Percentiles rank a stretch among this genome's conserved stretches.
These are phyloP conservation scores for Metschnikowia proteae DNA, from an alignment of 805 yeast species.

Conservation along the genomic window DNA sequence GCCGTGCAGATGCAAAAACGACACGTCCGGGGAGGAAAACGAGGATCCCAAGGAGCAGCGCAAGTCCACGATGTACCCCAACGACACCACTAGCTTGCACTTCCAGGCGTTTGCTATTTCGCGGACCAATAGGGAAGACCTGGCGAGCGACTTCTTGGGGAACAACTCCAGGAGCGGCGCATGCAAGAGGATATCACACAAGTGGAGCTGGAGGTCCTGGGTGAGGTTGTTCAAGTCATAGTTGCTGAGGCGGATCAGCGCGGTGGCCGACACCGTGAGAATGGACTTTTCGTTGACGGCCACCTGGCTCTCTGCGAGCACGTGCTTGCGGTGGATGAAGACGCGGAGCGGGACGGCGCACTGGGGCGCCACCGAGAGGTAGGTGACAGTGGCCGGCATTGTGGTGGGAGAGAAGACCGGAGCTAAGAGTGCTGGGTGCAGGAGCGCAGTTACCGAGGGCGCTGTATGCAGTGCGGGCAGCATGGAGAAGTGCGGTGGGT, in stretches of 20 bases:
- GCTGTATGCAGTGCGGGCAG: no score
- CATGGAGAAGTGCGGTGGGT: no score
- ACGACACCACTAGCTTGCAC: slow-evolving; percentile 20
- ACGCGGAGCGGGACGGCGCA: slow-evolving; percentile 21
- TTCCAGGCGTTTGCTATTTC: slow-evolving; percentile 21
- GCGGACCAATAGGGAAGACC: slow-evolving; percentile 8
- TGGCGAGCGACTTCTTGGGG: slow-evolving; percentile 10
- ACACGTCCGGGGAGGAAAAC: slow-evolving; percentile 10
- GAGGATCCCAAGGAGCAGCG: slow-evolving; percentile 15
- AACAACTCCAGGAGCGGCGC: slow-evolving; percentile 11
- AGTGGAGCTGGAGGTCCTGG: slow-evolving; percentile 14
- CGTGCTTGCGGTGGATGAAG: slow-evolving; percentile 22
- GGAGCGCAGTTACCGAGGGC: no score
- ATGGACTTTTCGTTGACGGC: slow-evolving; percentile 25
- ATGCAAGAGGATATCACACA: slow-evolving; percentile 11
- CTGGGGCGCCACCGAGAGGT: slow-evolving; percentile 16
- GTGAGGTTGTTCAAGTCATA: slow-evolving; percentile 21
- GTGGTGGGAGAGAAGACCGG: neutral
- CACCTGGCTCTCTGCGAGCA: slow-evolving; percentile 18
- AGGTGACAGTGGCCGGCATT: slow-evolving; percentile 22
- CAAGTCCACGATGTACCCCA: slow-evolving; percentile 19
- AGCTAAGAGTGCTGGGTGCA: neutral
- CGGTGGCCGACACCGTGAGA: slow-evolving; percentile 21
- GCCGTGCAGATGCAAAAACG: slow-evolving; percentile 14
- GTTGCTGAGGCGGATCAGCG: slow-evolving; percentile 23